Evolutionary conservation across 2,329 filamentous ascomycete species (phyloP).

Genomic region (Talaromyces sp.): DNA sequence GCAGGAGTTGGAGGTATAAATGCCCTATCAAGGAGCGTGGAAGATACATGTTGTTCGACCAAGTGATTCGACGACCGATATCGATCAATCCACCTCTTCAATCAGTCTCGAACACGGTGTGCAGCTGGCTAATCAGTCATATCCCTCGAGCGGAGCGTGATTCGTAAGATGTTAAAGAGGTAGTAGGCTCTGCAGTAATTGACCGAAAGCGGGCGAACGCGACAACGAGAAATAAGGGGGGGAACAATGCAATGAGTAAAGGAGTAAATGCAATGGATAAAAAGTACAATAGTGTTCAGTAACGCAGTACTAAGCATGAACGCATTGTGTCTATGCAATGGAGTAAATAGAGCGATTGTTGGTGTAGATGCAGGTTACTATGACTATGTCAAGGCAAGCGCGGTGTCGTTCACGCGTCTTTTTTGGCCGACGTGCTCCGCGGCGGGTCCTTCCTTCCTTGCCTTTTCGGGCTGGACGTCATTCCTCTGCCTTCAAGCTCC

Average conservation of each 20-base stretch:
- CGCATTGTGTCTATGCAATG: background rate
- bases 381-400: background rate
- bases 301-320: background rate
- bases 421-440: slow-evolving; percentile 15
- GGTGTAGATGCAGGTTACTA: background rate
- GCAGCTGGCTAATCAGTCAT: background rate
- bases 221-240: background rate
- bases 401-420: slow-evolving; percentile 12
- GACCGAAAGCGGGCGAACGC: slow-evolving; percentile 1
- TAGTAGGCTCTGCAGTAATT: background rate
- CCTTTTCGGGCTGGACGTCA: slow-evolving; percentile 7
- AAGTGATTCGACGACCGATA: background rate
- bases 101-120: background rate
- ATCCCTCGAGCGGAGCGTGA: slow-evolving; percentile 7
- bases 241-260: background rate
- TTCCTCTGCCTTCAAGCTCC: background rate
- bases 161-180: background rate
- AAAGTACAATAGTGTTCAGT: background rate
- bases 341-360: background rate
- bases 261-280: background rate
- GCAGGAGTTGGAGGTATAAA: slow-evolving; percentile 84
- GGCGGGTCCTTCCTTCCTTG: slow-evolving; percentile 12
- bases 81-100: background rate
- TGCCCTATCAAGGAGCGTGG: slow-evolving; percentile 84
- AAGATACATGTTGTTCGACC: slow-evolving; percentile 70